Evolutionary conservation across 139 green algal species (phyloP), one percentile per base, ranked within the genome.

Genomic region (Closterium sp.): DNA sequence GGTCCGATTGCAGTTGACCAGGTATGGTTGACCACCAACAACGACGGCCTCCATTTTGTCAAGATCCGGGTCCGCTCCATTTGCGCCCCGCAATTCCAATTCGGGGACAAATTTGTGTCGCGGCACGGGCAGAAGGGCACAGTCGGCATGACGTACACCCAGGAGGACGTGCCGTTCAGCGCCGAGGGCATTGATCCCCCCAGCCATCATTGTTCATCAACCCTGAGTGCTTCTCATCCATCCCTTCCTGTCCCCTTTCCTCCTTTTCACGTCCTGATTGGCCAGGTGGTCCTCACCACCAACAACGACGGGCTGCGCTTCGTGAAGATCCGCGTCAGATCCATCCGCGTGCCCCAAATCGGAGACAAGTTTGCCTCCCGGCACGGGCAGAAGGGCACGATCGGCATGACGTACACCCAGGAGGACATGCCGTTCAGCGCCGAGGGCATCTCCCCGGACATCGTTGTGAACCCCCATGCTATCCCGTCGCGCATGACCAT

Each of bases 401-500:
- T 98, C 69, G 98, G 98, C 85, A 99, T 99, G 94, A 99, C 97
- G 3, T 99, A 99, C 96, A 98, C 97, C 2, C 89, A 94, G 34
- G 91, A 94, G 64, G 91, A 94, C 87, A 94, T 94, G 91, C 91
- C 91, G 32, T 94, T 92, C 89, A 85, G 30, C 7, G 25, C 23
- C 0, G 84, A 87, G 31, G 97, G 98, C 94, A 98, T 99, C 88
- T 95, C 96, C 32, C 98, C 98, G 7, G 98, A 99, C 96, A 96
- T 99, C 91, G 99, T 99, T 95, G 97, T 99, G 93, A 99, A 99
- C 95, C 98, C 98, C 19, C 98, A 99, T 93, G 98, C 98, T 92
- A 99, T 99, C 92, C 98, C 98, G 38, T 98, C 96, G 9, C 98
- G 98, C 92, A 99, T 99, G 98, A 99, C 98, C 91, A 99, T 99